phyloP scores from a whole-genome alignment of 2,329 filamentous ascomycete genomes.

The Pseudogymnoascus sp. region DNA sequence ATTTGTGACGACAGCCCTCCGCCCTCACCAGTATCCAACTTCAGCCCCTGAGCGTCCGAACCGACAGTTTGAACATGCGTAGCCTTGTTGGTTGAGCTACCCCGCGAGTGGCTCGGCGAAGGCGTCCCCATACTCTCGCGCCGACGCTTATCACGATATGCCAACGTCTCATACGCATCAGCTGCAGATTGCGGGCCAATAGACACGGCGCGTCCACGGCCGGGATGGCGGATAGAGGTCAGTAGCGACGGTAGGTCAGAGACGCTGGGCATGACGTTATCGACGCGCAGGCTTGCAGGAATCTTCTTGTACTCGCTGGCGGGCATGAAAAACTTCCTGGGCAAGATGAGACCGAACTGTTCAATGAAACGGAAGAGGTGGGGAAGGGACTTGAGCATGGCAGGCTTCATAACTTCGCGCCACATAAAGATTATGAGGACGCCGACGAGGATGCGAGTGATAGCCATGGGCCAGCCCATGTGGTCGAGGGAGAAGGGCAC shows the following conservation, averaged over 20 bases:
- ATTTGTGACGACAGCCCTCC: conserved; percentile 14
- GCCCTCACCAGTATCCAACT: conserved; percentile 14
- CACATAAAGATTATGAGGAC: conserved; percentile 80
- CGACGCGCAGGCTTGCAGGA: conserved; percentile 61
- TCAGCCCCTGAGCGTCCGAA: conserved; percentile 14
- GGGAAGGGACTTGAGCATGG: conserved; percentile 67
- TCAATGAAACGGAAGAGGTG: conserved; percentile 84
- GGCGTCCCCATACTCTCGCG: conserved; percentile 42
- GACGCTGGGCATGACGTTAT: conserved; percentile 86
- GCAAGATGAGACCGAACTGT: conserved; percentile 67
- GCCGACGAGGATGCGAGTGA: conserved; percentile 65
- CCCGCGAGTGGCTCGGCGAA: not conserved
- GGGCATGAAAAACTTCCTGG: conserved; percentile 82
- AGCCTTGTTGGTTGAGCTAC: conserved; percentile 12
- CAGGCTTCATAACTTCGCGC: conserved; percentile 83
- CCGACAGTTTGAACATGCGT: conserved; percentile 7
- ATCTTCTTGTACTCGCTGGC: conserved; percentile 87
- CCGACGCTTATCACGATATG: conserved; percentile 69
- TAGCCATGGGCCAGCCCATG: conserved; percentile 56
- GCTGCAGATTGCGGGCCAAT: conserved; percentile 92
- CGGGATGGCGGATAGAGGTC: conserved; percentile 70
- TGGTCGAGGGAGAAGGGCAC: conserved; percentile 57
- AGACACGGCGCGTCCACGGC: conserved; percentile 71
- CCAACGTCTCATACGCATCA: conserved; percentile 90
- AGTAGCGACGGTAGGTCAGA: conserved; percentile 78